A percentile compares a stretch with the other conserved stretches of the same genome.
Conservation (phyloP, 2,329 filamentous ascomycete species). For the Pseudovirgaria hyperparasitica region DNA sequence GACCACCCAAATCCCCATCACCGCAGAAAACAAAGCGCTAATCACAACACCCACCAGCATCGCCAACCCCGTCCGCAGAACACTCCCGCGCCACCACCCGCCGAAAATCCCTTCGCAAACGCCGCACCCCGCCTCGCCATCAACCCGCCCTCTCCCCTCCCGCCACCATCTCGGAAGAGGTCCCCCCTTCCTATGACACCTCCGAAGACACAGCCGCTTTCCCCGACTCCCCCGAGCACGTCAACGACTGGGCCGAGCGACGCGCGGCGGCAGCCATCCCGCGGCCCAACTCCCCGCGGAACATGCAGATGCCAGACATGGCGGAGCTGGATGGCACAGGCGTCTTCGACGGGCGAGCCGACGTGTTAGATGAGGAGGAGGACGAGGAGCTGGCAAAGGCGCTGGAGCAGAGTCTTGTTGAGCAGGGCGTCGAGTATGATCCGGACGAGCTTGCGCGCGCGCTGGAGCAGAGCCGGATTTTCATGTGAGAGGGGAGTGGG, state of each 20-base stretch:
- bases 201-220: neutral
- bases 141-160: neutral
- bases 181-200: neutral
- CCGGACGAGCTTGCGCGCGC: no score
- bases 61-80: constrained; percentile 1
- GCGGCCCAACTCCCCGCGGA: constrained; percentile 3
- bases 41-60: neutral
- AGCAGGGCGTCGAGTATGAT: no score
- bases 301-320: neutral
- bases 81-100: neutral
- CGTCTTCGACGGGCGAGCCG: no score
- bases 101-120: constrained; percentile 5
- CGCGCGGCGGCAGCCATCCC: constrained; percentile 2
- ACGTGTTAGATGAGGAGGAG: constrained; percentile 1
- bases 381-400: constrained; percentile 1
- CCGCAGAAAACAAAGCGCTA: constrained; percentile 1
- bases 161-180: no score
- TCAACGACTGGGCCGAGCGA: constrained; percentile 4
- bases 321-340: neutral
- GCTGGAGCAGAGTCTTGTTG: constrained; percentile 1
- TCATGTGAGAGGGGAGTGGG: no score
- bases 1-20: neutral
- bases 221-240: constrained; percentile 2
- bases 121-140: neutral
- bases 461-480: no score